Percentiles rank a stretch among this genome's conserved stretches.
Conservation (phyloP, 2,329 filamentous ascomycete species). For the Teratosphaeria viscida region DNA sequence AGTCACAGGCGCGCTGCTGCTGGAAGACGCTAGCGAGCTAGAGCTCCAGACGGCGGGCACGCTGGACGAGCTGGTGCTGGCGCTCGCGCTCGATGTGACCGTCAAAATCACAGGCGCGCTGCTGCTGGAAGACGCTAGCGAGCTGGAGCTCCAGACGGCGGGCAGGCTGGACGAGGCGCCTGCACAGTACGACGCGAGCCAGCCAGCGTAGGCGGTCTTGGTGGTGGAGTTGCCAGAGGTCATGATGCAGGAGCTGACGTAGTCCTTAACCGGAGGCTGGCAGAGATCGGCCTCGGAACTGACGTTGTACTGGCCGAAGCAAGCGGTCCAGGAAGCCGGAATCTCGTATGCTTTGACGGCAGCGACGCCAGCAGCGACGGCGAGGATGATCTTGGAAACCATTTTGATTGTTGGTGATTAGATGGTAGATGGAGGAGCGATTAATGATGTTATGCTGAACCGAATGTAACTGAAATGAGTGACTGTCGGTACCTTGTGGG, state of each 20-base stretch:
- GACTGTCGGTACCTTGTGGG: not conserved
- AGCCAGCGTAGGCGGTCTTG: not conserved
- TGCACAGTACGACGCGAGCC: not conserved
- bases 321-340: not conserved
- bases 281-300: not conserved
- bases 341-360: not conserved
- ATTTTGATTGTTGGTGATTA: not conserved
- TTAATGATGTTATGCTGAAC: not conserved
- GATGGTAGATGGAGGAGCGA: not conserved
- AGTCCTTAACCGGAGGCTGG: not conserved
- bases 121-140: no score
- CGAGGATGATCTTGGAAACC: not conserved
- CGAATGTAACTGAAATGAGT: not conserved
- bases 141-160: not conserved
- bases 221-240: not conserved
- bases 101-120: no score
- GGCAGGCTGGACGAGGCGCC: not conserved
- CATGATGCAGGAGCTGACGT: not conserved
- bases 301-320: not conserved
- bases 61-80: no score
- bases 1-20: no score
- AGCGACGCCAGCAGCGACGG: not conserved
- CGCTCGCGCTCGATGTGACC: no score
- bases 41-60: not conserved
- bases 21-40: not conserved